These are phyloP conservation scores for Globisporangium viniferum DNA, from an alignment of 352 stramenopile genomes.

Conservation along the genomic window DNA sequence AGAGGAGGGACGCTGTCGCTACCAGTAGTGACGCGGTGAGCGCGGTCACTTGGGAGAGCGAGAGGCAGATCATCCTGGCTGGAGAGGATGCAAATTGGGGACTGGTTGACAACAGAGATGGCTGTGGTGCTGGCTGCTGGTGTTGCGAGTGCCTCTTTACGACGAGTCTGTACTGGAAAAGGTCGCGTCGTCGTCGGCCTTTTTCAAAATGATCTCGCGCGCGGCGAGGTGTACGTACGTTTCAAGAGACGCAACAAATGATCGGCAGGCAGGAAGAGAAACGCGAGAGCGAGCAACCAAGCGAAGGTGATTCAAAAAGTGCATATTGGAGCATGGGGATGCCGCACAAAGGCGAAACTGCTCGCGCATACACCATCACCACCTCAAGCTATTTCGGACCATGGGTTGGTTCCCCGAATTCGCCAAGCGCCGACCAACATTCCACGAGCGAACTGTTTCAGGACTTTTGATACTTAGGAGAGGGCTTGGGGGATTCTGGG, in stretches of 20 bases:
- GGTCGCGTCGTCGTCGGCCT: no score
- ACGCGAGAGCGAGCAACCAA: background rate
- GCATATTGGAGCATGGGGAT: background rate
- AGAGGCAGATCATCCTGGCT: background rate
- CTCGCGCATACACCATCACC: background rate
- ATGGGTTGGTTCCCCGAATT: background rate
- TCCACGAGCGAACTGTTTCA: background rate
- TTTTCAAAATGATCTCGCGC: no score
- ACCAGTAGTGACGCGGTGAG: background rate
- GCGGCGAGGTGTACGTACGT: no score
- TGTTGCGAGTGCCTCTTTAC: no score
- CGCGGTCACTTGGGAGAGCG: background rate
- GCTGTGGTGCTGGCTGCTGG: no score
- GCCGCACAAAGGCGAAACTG: background rate
- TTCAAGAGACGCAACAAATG: no score
- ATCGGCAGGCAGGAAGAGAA: background rate
- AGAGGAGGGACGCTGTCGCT: background rate
- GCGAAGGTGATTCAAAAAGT: background rate
- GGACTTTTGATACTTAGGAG: no score
- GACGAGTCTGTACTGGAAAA: no score
- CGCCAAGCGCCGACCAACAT: background rate
- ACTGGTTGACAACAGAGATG: no score
- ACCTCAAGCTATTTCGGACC: background rate
- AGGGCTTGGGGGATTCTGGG: no score
- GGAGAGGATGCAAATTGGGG: background rate